Percentiles rank a stretch among this genome's conserved stretches.
Evolutionary conservation across 768 basidiomycete genomes (phyloP).

Genomic region (Suillus cothurnatus): DNA sequence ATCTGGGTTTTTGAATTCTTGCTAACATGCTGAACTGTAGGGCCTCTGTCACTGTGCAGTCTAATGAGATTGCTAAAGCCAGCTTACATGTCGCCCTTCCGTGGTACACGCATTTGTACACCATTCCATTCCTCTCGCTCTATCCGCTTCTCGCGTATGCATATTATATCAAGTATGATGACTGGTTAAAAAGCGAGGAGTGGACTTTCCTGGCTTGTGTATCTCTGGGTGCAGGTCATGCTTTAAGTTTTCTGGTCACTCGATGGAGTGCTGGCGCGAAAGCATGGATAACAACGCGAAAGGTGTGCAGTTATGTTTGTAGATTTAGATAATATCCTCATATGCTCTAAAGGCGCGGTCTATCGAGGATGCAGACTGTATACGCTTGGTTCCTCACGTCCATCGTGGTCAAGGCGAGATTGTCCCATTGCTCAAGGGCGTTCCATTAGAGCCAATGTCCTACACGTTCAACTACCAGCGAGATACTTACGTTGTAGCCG

Average conservation of each 20-base stretch:
- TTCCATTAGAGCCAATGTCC: constrained; percentile 53
- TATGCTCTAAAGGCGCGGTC: constrained; percentile 50
- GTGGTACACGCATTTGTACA: constrained; percentile 73
- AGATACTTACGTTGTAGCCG: constrained; percentile 82
- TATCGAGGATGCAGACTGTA: constrained; percentile 73
- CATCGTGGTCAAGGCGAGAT: constrained; percentile 93
- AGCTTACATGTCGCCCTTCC: constrained; percentile 68
- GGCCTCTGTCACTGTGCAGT: constrained; percentile 55
- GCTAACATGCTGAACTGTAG: constrained; percentile 22
- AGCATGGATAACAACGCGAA: constrained; percentile 77
- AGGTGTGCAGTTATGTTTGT: constrained; percentile 43
- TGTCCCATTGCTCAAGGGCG: constrained; percentile 69
- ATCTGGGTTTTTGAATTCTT: neutral
- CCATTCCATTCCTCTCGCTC: constrained; percentile 74
- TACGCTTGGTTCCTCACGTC: constrained; percentile 76
- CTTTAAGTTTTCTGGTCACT: constrained; percentile 89
- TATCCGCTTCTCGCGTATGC: constrained; percentile 88
- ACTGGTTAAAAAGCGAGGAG: constrained; percentile 91
- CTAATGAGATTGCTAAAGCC: constrained; percentile 67
- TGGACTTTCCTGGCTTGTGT: constrained; percentile 97
- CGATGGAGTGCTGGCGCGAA: constrained; percentile 84
- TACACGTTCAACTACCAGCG: constrained; percentile 95
- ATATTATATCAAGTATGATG: constrained; percentile 88
- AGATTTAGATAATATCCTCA: constrained; percentile 6
- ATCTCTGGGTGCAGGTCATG: constrained; percentile 81